Evolutionary conservation across 2,329 filamentous ascomycete genomes (phyloP).

Genomic region (Aureobasidium subglaciale): DNA sequence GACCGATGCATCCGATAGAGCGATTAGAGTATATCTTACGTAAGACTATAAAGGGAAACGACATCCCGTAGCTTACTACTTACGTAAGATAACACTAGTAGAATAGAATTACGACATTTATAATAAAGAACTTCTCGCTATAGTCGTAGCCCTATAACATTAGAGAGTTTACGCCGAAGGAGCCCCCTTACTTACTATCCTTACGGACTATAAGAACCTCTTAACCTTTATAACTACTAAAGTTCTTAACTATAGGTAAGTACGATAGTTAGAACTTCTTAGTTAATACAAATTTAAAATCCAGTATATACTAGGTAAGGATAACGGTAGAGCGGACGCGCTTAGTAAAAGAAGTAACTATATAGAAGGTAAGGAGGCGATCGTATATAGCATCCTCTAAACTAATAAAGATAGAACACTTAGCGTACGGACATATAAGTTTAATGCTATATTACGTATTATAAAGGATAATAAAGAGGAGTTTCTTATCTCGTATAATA

Average conservation of each 20-base stretch:
- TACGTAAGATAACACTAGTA: too few relatives aligned
- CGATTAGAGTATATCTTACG: too few relatives aligned
- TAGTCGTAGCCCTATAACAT: conserved; percentile 12
- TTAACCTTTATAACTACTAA: conserved; percentile 18
- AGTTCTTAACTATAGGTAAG: conserved; percentile 13
- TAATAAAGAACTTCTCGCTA: too few relatives aligned
- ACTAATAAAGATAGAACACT: conserved; percentile 15
- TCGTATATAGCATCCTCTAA: conserved; percentile 15
- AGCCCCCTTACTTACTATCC: conserved; percentile 14
- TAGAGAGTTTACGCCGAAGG: conserved; percentile 18
- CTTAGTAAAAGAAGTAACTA: conserved; percentile 18
- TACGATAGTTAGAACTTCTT: conserved; percentile 16
- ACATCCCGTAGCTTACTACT: too few relatives aligned
- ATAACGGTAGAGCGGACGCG: conserved; percentile 16
- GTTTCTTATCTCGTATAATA: not conserved
- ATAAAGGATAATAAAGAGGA: conserved; percentile 7
- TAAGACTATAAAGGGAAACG: too few relatives aligned
- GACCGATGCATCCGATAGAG: too few relatives aligned
- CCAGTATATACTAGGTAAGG: conserved; percentile 16
- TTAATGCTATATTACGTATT: conserved; percentile 6
- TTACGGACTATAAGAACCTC: conserved; percentile 18
- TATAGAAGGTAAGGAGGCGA: conserved; percentile 14
- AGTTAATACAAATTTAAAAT: conserved; percentile 18
- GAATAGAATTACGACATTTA: too few relatives aligned
- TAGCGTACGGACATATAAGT: conserved; percentile 11